Base-by-base conservation (phyloP, 176 grass and related monocot species). In the Oryza coarctata region DNA sequence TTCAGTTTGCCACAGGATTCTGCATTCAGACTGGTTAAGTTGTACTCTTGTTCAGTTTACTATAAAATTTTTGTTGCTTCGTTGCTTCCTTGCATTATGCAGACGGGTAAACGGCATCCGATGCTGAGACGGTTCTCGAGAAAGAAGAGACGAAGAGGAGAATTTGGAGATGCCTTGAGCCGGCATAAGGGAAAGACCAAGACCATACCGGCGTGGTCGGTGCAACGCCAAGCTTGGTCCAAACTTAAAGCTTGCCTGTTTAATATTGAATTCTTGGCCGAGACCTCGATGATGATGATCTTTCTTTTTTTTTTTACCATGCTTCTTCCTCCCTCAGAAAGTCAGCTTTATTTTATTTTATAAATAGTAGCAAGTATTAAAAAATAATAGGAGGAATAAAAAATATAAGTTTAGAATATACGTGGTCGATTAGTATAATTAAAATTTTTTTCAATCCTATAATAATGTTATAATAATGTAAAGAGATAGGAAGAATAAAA, bases 111-210 rank as follows among this genome's bases (percentile, higher is more conserved):
- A 52, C 5, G 49, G 49, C 49, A 52, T 52, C 49, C 49, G 49
- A 52, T 52, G 49, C 49, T 63, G 34, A 63, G 55, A 64, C 45
- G 5, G 41, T 68, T 80, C 41, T 68, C 17, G 75, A 78, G 9
- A 44, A 66, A 71, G n/a, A 82, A 65, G 61, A 3, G 17, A 31
- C 3, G 3, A 10, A 4, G 20, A 69, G 23, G 9, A n/a, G 17
- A 39, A 70, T 70, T 38, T 41, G 68, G 23, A 1, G 33, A 39
- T 20, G 68, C 15, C 63, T 50, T 79, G 62, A 66, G 62, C 62
- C 62, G 39, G 62, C 62, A 68, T 79, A 79, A 66, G 49, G 60
- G 35, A 32, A 67, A 45, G 12, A 33, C 32, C 32, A n/a, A 52
- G 36, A 44, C 14, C 7, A 18, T 12, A 28, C 34, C 26, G 45